Percentiles rank a stretch among this genome's conserved stretches.
Evolutionary conservation across 1,284 basidiomycete genomes (phyloP).

Genomic region (Sutorius eximius): DNA sequence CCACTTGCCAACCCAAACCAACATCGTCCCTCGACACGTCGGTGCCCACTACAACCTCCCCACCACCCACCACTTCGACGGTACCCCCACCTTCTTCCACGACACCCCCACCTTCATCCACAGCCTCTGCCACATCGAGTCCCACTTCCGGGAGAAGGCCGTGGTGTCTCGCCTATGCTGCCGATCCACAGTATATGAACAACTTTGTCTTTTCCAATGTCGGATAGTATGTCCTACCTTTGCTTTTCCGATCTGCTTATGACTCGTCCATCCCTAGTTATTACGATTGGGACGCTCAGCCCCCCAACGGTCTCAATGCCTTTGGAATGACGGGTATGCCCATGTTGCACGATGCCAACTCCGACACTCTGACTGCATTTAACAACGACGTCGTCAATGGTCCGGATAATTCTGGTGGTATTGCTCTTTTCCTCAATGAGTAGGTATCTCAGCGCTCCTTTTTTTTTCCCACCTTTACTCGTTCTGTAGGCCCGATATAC

Average conservation of each 20-base stretch:
- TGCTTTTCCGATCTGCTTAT: background rate
- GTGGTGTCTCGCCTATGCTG: constrained; percentile 37
- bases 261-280: constrained; percentile 8
- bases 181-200: constrained; percentile 11
- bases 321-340: constrained; percentile 44
- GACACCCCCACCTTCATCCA: background rate
- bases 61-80: background rate
- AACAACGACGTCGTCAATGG: background rate
- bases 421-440: constrained; percentile 57
- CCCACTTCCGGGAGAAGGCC: constrained; percentile 11
- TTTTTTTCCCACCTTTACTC: constrained; percentile 7
- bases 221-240: constrained; percentile 30
- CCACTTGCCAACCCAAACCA: constrained; percentile 54
- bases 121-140: constrained; percentile 18
- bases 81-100: constrained; percentile 12
- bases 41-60: background rate
- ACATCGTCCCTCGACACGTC: constrained; percentile 22
- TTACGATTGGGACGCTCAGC: constrained; percentile 20
- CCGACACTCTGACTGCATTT: constrained; percentile 9
- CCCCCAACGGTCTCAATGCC: background rate
- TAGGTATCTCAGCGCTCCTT: constrained; percentile 28
- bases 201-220: constrained; percentile 30
- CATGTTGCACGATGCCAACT: constrained; percentile 51
- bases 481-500: constrained; percentile 47
- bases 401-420: background rate